A percentile compares a stretch with the other conserved stretches of the same genome.
These are phyloP conservation scores for Fraxinus cuspidata DNA, from an alignment of 257 asterid species.

Conservation along the genomic window DNA sequence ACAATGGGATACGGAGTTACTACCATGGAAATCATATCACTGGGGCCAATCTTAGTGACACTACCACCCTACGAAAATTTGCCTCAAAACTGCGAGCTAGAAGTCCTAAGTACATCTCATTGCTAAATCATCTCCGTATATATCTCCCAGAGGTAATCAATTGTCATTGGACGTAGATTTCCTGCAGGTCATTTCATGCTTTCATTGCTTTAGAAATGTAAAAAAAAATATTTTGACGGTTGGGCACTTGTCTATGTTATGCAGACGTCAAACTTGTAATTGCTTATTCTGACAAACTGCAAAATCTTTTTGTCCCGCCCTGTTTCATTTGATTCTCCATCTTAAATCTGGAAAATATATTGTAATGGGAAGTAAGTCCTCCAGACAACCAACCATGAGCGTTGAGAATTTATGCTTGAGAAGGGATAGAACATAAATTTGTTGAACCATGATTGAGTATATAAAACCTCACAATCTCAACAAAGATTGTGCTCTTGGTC, in stretches of 20 bases:
- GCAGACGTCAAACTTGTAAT: neutral
- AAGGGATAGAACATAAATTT: neutral
- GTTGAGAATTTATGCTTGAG: neutral
- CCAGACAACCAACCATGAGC: neutral
- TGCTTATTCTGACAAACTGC: neutral
- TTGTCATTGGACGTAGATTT: neutral
- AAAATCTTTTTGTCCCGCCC: neutral
- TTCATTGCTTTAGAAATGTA: neutral
- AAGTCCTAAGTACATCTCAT: slow-evolving; percentile 53
- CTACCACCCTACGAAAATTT: slow-evolving; percentile 44
- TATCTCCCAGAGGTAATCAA: slow-evolving; percentile 53
- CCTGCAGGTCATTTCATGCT: slow-evolving; percentile 1
- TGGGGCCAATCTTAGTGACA: slow-evolving; percentile 46
- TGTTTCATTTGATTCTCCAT: neutral
- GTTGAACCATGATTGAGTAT: neutral
- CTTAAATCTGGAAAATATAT: neutral
- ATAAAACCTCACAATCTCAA: neutral
- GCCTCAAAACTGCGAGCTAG: slow-evolving; percentile 56
- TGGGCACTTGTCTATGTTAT: neutral
- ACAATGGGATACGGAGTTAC: slow-evolving; percentile 44
- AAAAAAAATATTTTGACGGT: neutral
- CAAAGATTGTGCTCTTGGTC: neutral
- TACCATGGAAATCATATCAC: slow-evolving; percentile 57
- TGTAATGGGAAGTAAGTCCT: neutral
- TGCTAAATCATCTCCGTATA: slow-evolving; percentile 58